Conservation (phyloP, 768 basidiomycete genomes). For the Cystofilobasidium ferigula region DNA sequence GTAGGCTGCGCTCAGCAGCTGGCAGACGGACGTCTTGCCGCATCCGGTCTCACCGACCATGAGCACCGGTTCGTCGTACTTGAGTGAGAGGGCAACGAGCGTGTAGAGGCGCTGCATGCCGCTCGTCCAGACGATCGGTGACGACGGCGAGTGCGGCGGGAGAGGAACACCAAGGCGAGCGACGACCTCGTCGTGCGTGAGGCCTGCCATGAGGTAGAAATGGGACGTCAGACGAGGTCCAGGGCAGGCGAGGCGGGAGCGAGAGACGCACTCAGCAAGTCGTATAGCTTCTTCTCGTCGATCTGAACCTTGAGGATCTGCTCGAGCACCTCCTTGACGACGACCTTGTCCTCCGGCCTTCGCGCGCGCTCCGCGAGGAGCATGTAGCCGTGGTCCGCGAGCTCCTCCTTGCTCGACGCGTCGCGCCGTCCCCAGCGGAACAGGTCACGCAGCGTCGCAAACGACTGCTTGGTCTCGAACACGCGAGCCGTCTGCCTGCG, state of each 20-base stretch:
- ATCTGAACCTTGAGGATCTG: conserved; percentile 74
- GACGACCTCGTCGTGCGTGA: conserved; percentile 13
- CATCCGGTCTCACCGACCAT: conserved; percentile 95
- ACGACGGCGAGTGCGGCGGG: conserved; percentile 40
- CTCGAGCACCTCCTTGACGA: conserved; percentile 89
- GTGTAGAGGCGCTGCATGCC: conserved; percentile 85
- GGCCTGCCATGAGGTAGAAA: not conserved
- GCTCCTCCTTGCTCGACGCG: conserved; percentile 76
- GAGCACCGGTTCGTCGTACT: conserved; percentile 84
- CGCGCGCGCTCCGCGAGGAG: conserved; percentile 83
- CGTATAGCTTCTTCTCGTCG: conserved; percentile 60
- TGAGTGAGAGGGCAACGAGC: conserved; percentile 70
- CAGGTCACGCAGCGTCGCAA: conserved; percentile 89
- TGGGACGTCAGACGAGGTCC: conserved; percentile 28
- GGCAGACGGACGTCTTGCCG: conserved; percentile 95
- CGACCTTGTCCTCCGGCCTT: conserved; percentile 67
- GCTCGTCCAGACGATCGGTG: conserved; percentile 62
- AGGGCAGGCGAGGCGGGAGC: not conserved
- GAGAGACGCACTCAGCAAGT: conserved; percentile 32
- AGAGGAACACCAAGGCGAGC: conserved; percentile 43
- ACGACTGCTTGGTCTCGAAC: conserved; percentile 95
- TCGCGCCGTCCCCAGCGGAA: conserved; percentile 94
- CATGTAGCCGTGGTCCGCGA: conserved; percentile 97
- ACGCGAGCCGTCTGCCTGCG: conserved; percentile 80
- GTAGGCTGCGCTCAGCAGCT: conserved; percentile 63